Percentiles rank a stretch among this genome's conserved stretches.
Conservation (phyloP, 208 protist species). For the Trichomonas vaginalis region DNA sequence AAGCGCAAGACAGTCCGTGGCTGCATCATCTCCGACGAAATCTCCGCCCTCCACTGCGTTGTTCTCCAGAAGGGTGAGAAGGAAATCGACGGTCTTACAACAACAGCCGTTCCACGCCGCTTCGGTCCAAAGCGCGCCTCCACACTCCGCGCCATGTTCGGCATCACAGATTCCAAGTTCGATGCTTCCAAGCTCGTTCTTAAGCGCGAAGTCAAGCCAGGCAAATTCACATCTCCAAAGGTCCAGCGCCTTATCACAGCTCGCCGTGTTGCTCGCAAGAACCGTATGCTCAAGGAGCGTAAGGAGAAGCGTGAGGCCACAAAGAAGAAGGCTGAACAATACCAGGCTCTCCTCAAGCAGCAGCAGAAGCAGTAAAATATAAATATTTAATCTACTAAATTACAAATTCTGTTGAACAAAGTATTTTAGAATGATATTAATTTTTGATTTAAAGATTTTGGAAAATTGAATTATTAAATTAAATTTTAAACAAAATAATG, state of each 20-base stretch:
- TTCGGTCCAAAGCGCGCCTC: constrained; percentile 95
- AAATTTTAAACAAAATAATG: no score
- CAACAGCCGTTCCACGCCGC: constrained; percentile 65
- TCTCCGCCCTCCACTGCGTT: no score
- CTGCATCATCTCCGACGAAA: no score
- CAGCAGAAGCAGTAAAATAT: neutral
- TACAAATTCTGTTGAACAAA: no score
- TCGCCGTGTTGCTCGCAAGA: constrained; percentile 40
- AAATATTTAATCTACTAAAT: no score
- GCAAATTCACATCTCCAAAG: constrained; percentile 91
- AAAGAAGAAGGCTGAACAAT: constrained; percentile 28
- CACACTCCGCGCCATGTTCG: constrained; percentile 96
- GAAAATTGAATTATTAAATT: no score
- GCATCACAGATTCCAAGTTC: constrained; percentile 49
- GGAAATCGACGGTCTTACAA: constrained; percentile 34
- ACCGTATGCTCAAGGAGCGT: constrained; percentile 22
- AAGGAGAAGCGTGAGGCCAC: constrained; percentile 25
- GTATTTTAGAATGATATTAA: no score
- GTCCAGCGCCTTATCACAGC: constrained; percentile 89
- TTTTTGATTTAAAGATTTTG: no score
- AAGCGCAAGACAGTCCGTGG: no score
- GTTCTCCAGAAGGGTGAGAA: no score
- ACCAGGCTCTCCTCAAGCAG: constrained; percentile 26
- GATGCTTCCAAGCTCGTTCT: constrained; percentile 92
- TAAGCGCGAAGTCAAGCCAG: constrained; percentile 66